Evolutionary conservation across 208 protist genomes (phyloP).

Genomic region (Acanthamoeba triangularis): DNA sequence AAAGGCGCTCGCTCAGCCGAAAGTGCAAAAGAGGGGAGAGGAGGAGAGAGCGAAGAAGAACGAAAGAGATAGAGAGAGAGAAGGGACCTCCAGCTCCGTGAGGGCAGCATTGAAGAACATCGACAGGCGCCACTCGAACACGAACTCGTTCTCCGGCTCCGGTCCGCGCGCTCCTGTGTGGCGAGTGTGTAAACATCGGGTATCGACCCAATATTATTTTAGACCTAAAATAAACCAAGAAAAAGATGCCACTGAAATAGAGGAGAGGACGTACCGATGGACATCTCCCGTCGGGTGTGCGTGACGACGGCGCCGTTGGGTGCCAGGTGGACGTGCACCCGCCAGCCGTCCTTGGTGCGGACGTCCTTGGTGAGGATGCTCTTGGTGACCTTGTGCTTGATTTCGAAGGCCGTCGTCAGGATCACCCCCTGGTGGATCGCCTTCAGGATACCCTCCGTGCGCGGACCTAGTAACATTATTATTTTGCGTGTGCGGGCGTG

Average conservation of each 20-base stretch:
- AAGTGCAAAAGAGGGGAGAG: not conserved
- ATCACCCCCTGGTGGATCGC: constrained; percentile 68
- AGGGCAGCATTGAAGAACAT: constrained; percentile 58
- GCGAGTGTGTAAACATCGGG: not conserved
- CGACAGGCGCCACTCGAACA: constrained; percentile 53
- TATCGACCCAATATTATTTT: not conserved
- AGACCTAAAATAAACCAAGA: no score
- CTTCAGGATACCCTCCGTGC: constrained; percentile 50
- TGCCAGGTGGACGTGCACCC: constrained; percentile 49
- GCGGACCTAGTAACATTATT: not conserved
- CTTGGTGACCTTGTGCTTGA: constrained; percentile 71
- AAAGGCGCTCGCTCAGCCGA: no score
- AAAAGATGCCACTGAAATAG: not conserved
- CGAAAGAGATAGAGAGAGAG: not conserved
- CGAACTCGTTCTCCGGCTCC: constrained; percentile 45
- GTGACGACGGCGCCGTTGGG: constrained; percentile 61
- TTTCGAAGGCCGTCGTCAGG: constrained; percentile 39
- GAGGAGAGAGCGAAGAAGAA: no score
- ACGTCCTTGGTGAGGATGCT: constrained; percentile 59
- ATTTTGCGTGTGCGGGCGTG: no score
- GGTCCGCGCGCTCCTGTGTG: constrained; percentile 32
- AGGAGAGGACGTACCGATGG: not conserved
- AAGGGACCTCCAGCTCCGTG: constrained; percentile 16
- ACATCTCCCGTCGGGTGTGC: constrained; percentile 59
- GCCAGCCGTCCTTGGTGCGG: constrained; percentile 69